A percentile compares a stretch with the other conserved stretches of the same genome.
Conservation (phyloP, 306 rosid species). For the Vicia faba region DNA sequence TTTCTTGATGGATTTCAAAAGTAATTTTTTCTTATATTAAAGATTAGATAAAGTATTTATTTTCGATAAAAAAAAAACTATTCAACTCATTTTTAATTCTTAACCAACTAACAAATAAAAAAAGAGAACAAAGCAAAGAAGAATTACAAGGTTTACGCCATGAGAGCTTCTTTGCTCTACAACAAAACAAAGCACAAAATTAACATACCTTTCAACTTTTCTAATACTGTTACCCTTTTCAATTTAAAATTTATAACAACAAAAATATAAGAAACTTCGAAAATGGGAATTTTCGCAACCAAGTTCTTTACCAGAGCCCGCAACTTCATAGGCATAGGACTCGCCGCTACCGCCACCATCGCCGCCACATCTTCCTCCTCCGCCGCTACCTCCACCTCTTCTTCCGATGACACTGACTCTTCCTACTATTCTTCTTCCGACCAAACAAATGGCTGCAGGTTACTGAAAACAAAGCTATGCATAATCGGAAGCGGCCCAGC, state of each 20-base stretch:
- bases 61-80: too few species aligned
- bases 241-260: neutral
- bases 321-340: constrained; percentile 44
- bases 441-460: constrained; percentile 23
- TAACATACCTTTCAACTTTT: neutral
- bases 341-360: constrained; percentile 32
- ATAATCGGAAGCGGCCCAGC: constrained; percentile 92
- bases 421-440: neutral
- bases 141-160: neutral
- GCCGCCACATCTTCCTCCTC: constrained; percentile 13
- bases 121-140: constrained; percentile 2
- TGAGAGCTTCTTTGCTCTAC: neutral
- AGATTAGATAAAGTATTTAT: too few species aligned
- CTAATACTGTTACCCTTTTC: neutral
- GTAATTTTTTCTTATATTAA: too few species aligned
- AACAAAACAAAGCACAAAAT: neutral
- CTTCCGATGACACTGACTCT: neutral
- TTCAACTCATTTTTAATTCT: too few species aligned
- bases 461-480: constrained; percentile 67
- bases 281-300: constrained; percentile 36
- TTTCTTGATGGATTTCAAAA: too few species aligned
- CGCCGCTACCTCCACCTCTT: constrained; percentile 3
- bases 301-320: constrained; percentile 45
- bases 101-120: too few species aligned
- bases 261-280: neutral